Conservation (phyloP, 805 yeast genomes). For the Candida tammaniensis region DNA sequence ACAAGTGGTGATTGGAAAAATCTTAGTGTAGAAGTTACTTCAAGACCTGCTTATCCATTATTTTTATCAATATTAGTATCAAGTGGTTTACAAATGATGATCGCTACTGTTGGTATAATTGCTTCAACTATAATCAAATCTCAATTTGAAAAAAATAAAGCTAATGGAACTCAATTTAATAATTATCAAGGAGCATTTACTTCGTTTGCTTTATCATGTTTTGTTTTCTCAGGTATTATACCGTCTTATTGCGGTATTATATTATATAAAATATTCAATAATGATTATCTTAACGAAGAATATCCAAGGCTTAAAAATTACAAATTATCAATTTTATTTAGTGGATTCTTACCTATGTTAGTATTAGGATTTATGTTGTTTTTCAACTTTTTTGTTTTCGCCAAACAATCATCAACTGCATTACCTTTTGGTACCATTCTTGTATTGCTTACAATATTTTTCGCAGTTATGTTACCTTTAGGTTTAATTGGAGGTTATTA, state of each 20-base stretch:
- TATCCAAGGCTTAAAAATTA: slow-evolving; percentile 14
- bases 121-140: slow-evolving; percentile 44
- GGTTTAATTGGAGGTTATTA: slow-evolving; percentile 68
- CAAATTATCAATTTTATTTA: slow-evolving; percentile 25
- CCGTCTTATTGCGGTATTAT: slow-evolving; percentile 73
- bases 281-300: slow-evolving; percentile 28
- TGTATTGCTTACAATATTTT: slow-evolving; percentile 55
- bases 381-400: slow-evolving; percentile 72
- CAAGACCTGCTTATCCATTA: slow-evolving; percentile 47
- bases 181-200: slow-evolving; percentile 61
- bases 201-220: slow-evolving; percentile 55
- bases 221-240: slow-evolving; percentile 68
- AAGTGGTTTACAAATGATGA: slow-evolving; percentile 70
- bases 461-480: slow-evolving; percentile 69
- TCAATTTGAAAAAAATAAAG: slow-evolving; percentile 17
- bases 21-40: slow-evolving; percentile 51
- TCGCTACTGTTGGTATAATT: slow-evolving; percentile 62
- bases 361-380: slow-evolving; percentile 50
- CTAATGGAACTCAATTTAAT: slow-evolving; percentile 48
- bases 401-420: slow-evolving; percentile 69
- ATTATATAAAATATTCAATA: slow-evolving; percentile 54
- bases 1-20: slow-evolving; percentile 45
- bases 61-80: slow-evolving; percentile 59
- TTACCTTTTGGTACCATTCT: slow-evolving; percentile 76
- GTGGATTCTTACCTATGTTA: slow-evolving; percentile 44